phyloP scores from a whole-genome alignment of 257 asterid genomes.

The Vinca minor region DNA sequence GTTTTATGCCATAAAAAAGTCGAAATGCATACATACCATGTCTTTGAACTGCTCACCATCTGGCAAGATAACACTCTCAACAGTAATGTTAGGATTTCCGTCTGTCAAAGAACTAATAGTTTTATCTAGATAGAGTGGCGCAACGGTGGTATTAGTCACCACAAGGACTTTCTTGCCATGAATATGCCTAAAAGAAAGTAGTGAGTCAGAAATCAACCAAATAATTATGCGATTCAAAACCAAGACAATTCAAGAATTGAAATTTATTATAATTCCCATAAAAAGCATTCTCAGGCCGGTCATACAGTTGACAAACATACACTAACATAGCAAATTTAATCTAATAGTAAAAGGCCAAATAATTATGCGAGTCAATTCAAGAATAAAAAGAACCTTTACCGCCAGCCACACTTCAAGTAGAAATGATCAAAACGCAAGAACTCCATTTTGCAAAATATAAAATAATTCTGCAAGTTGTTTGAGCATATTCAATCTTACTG shows the following conservation, averaged over 20 bases:
- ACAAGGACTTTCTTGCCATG: constrained; percentile 93
- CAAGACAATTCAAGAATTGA: background rate
- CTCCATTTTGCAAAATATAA: background rate
- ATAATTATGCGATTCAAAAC: background rate
- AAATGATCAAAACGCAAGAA: background rate
- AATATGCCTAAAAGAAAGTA: constrained; percentile 59
- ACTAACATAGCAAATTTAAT: background rate
- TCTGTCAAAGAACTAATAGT: constrained; percentile 70
- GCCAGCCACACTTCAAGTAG: background rate
- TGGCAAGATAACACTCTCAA: constrained; percentile 84
- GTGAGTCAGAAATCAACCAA: constrained; percentile 13
- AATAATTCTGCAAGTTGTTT: too few relatives aligned
- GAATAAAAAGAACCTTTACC: background rate
- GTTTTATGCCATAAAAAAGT: constrained; percentile 1
- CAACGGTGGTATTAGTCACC: constrained; percentile 85
- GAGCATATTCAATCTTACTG: too few relatives aligned
- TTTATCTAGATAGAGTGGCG: constrained; percentile 81
- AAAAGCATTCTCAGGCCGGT: background rate
- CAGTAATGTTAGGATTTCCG: constrained; percentile 68
- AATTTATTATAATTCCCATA: background rate
- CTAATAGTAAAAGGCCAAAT: background rate
- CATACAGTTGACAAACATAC: background rate
- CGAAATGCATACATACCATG: constrained; percentile 51
- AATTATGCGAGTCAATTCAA: background rate
- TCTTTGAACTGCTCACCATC: constrained; percentile 88